phyloP scores from a whole-genome alignment of 768 basidiomycete species.

The Gymnopilus junonius region DNA sequence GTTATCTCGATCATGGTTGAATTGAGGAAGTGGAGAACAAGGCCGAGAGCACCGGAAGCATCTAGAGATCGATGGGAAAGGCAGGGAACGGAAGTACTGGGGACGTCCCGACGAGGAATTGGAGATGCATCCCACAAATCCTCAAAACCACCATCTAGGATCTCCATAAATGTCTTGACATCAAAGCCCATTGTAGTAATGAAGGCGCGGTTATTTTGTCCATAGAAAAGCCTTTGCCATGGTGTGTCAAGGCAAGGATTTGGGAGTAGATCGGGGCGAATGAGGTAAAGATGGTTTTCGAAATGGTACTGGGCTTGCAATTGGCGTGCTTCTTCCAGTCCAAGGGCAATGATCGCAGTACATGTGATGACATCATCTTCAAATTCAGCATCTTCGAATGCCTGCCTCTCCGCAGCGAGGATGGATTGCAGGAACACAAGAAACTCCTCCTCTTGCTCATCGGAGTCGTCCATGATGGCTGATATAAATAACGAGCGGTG shows the following conservation, averaged over 20 bases:
- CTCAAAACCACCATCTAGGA: conserved; percentile 39
- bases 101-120: conserved; percentile 28
- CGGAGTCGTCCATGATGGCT: neutral
- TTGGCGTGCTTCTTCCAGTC: neutral
- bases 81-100: conserved; percentile 24
- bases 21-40: conserved; percentile 42
- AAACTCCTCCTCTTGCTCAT: neutral
- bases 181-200: conserved; percentile 52
- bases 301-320: neutral
- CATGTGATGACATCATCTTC: neutral
- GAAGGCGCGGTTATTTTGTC: conserved; percentile 39
- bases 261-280: neutral
- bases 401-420: neutral
- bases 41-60: conserved; percentile 44
- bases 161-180: conserved; percentile 36
- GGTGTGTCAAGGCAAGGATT: conserved; percentile 33
- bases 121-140: conserved; percentile 17
- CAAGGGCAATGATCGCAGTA: neutral
- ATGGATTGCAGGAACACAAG: neutral
- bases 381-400: neutral
- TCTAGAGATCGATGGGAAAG: conserved; percentile 34
- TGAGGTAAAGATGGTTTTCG: neutral
- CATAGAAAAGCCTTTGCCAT: conserved; percentile 35
- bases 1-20: conserved; percentile 43
- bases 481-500: neutral